A percentile compares a stretch with the other conserved stretches of the same genome.
These are phyloP conservation scores for Ganoderma lingzhi DNA, from an alignment of 1,284 basidiomycete species.

Conservation along the genomic window DNA sequence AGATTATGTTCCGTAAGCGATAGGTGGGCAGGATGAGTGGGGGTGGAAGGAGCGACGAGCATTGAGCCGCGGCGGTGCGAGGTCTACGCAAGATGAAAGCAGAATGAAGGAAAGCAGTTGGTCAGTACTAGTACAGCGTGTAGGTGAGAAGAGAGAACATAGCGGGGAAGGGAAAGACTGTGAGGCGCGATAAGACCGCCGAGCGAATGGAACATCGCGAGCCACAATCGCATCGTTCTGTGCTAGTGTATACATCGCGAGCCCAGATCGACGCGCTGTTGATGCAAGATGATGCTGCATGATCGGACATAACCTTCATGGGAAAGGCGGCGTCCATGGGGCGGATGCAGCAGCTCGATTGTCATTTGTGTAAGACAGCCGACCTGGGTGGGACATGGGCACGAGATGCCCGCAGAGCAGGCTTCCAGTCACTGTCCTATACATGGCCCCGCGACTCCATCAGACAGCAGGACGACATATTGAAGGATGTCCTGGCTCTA, in stretches of 20 bases:
- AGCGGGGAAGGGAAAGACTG: slow-evolving; percentile 6
- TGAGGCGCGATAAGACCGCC: neutral
- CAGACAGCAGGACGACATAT: neutral
- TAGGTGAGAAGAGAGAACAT: neutral
- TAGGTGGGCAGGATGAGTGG: slow-evolving; percentile 18
- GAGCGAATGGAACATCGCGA: neutral
- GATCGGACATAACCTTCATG: neutral
- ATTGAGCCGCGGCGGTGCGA: slow-evolving; percentile 19
- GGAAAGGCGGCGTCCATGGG: neutral
- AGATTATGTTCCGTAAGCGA: slow-evolving; percentile 22
- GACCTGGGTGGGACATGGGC: neutral
- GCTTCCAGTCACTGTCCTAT: neutral
- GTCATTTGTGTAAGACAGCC: neutral
- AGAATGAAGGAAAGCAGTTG: neutral
- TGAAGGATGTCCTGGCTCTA: neutral
- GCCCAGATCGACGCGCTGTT: neutral
- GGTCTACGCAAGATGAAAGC: slow-evolving; percentile 1
- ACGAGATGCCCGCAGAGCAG: neutral
- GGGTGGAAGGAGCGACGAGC: slow-evolving; percentile 27
- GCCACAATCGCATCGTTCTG: neutral
- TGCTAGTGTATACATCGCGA: neutral
- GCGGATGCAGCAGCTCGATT: neutral
- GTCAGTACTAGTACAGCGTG: slow-evolving; percentile 15
- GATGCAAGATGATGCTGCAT: neutral
- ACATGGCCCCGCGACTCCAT: neutral